A percentile compares a stretch with the other conserved stretches of the same genome.
Evolutionary conservation across 129 eudicot genomes (phyloP).

Genomic region (Centaurea solstitialis): DNA sequence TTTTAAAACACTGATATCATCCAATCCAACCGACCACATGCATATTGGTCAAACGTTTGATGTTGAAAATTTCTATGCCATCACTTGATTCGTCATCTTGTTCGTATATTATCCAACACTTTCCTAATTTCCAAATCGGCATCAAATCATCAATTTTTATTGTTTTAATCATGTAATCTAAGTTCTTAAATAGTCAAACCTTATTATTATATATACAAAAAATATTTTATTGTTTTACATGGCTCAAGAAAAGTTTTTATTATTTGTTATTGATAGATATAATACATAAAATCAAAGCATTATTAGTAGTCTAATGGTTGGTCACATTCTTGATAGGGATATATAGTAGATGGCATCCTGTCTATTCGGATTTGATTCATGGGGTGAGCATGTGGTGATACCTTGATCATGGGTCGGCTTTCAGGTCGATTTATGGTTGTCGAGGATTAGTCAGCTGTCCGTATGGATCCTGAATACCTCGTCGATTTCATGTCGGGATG

Average conservation of each 20-base stretch:
- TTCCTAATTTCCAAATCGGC: constrained; percentile 22
- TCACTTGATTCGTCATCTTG: constrained; percentile 31
- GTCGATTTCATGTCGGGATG: too few relatives aligned
- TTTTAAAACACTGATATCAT: too few relatives aligned
- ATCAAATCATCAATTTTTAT: neutral
- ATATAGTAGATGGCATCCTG: too few relatives aligned
- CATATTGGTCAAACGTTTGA: constrained; percentile 27
- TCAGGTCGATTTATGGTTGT: too few relatives aligned
- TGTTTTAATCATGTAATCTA: neutral
- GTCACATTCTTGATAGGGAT: too few relatives aligned
- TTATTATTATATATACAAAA: neutral
- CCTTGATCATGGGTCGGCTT: too few relatives aligned
- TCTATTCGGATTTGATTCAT: too few relatives aligned
- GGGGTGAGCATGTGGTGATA: too few relatives aligned
- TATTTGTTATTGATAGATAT: neutral
- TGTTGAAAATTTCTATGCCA: constrained; percentile 37
- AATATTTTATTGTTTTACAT: neutral
- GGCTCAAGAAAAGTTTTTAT: neutral
- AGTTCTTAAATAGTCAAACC: neutral
- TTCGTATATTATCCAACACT: constrained; percentile 9
- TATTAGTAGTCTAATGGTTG: too few relatives aligned
- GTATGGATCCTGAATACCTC: too few relatives aligned
- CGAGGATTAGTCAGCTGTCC: too few relatives aligned
- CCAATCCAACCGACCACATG: constrained; percentile 17
- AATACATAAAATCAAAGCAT: too few relatives aligned